Evolutionary conservation across 768 basidiomycete genomes (phyloP).

Genomic region (Ramaria sp.): DNA sequence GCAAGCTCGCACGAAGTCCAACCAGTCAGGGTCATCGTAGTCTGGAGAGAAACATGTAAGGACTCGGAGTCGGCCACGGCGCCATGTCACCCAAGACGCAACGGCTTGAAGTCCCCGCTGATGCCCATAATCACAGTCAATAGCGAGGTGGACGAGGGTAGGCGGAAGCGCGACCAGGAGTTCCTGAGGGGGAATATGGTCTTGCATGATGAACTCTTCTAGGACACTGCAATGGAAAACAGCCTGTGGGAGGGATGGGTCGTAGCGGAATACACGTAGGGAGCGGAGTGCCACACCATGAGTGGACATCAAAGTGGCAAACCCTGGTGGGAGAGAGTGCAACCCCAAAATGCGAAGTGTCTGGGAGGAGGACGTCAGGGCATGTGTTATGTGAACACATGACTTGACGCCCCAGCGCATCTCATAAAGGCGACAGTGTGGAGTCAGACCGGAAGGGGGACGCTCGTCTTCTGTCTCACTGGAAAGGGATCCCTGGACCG

Average conservation of each 20-base stretch:
- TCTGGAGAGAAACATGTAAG: not conserved
- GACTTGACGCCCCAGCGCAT: not conserved
- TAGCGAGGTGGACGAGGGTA: not conserved
- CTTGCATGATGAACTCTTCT: not conserved
- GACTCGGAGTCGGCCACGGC: not conserved
- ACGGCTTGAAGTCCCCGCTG: not conserved
- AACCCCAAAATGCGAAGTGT: not conserved
- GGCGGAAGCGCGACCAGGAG: not conserved
- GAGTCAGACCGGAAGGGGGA: not conserved
- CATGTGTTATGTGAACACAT: not conserved
- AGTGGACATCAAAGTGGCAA: not conserved
- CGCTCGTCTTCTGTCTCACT: not conserved
- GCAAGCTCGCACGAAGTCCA: not conserved
- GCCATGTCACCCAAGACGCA: not conserved
- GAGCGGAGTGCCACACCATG: not conserved
- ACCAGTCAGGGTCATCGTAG: not conserved
- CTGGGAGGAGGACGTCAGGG: not conserved
- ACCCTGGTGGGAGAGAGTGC: not conserved
- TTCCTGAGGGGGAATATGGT: not conserved
- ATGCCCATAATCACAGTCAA: not conserved
- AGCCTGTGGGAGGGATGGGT: not conserved
- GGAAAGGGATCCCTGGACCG: not conserved
- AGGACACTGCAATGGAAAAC: not conserved
- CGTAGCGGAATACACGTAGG: conserved; percentile 1
- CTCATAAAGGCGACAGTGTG: not conserved